These are phyloP conservation scores for Acer negundo DNA, from an alignment of 345 rosid genomes.

Conservation along the genomic window DNA sequence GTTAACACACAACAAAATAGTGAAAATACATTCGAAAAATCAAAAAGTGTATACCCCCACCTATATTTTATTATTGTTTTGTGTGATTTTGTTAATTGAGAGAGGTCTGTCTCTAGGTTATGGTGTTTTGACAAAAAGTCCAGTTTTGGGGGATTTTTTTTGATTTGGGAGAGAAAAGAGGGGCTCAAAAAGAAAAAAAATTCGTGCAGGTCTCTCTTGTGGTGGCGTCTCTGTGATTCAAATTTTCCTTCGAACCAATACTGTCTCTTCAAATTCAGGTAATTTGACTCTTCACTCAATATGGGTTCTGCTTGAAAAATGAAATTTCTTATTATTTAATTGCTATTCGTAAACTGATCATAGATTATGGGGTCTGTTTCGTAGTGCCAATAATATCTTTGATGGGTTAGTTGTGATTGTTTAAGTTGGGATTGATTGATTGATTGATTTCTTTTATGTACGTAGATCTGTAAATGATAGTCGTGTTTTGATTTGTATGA, in stretches of 20 bases:
- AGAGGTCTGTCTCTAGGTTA: slow-evolving; percentile 11
- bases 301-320: neutral
- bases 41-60: neutral
- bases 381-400: neutral
- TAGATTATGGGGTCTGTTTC: neutral
- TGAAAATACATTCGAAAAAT: slow-evolving; percentile 2
- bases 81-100: slow-evolving; percentile 1
- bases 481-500: neutral
- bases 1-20: slow-evolving; percentile 7
- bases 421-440: neutral
- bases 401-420: slow-evolving; percentile 9
- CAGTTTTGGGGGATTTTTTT: slow-evolving; percentile 26
- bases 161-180: slow-evolving; percentile 29
- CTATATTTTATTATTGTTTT: neutral
- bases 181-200: slow-evolving; percentile 27
- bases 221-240: slow-evolving; percentile 26
- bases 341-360: slow-evolving; percentile 8
- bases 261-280: slow-evolving; percentile 21
- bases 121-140: slow-evolving; percentile 27
- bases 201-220: slow-evolving; percentile 29
- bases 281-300: slow-evolving; percentile 16
- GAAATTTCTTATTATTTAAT: neutral
- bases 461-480: slow-evolving; percentile 13
- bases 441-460: neutral
- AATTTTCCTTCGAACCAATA: neutral